These are phyloP conservation scores for Diaporthe humulicola DNA, from an alignment of 2,329 filamentous ascomycete genomes.

Conservation along the genomic window DNA sequence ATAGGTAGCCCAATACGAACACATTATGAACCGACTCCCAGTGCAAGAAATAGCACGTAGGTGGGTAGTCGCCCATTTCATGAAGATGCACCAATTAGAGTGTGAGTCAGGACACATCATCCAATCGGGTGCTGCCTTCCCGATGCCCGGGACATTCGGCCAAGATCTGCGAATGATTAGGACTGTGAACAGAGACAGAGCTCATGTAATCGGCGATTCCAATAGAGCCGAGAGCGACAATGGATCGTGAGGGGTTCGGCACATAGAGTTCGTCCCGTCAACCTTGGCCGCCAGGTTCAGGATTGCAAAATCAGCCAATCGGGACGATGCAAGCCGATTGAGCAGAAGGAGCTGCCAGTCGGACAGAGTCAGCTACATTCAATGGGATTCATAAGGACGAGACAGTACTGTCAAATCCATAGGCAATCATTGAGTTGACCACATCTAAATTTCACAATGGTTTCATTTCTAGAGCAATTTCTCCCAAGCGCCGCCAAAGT, in stretches of 20 bases:
- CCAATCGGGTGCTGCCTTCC: conserved; percentile 4
- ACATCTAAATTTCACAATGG: background rate
- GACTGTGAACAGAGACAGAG: background rate
- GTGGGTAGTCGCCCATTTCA: background rate
- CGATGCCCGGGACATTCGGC: background rate
- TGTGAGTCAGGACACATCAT: background rate
- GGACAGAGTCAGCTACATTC: no score
- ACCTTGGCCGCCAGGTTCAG: background rate
- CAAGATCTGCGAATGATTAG: no score
- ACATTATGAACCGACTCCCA: no score
- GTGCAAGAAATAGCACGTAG: no score
- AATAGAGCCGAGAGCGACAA: background rate
- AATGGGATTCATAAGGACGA: background rate
- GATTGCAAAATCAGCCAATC: background rate
- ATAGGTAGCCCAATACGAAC: no score
- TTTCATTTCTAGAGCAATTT: background rate
- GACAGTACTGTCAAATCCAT: background rate
- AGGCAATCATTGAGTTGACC: background rate
- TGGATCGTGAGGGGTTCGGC: background rate
- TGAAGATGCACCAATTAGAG: background rate
- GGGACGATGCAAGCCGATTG: conserved; percentile 1
- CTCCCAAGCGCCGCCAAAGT: no score
- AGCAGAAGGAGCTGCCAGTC: no score
- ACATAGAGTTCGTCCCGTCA: background rate
- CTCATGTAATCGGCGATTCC: background rate